Percentiles rank a stretch among this genome's conserved stretches.
Evolutionary conservation across 2,329 filamentous ascomycete species (phyloP).

Genomic region (Ceratocystis eucalypticola): DNA sequence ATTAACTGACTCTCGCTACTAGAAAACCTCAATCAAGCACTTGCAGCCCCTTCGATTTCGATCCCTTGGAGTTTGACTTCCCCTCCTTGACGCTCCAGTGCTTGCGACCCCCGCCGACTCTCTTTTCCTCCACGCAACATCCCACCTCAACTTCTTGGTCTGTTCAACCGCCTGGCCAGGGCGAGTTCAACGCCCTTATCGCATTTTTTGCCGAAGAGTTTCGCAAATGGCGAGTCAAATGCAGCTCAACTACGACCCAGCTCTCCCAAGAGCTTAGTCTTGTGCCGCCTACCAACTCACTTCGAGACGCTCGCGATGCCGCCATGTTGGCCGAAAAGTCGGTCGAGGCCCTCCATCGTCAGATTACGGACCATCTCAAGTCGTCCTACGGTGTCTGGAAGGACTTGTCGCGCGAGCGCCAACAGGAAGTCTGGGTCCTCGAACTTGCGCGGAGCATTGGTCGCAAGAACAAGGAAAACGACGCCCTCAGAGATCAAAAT

Average conservation of each 20-base stretch:
- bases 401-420: slow-evolving; percentile 41
- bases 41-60: slow-evolving; percentile 58
- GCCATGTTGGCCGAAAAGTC: slow-evolving; percentile 36
- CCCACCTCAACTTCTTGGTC: slow-evolving; percentile 70
- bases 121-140: slow-evolving; percentile 71
- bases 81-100: slow-evolving; percentile 72
- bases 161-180: slow-evolving; percentile 56
- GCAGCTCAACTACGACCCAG: slow-evolving; percentile 37
- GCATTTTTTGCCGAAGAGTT: slow-evolving; percentile 55
- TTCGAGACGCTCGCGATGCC: slow-evolving; percentile 33
- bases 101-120: slow-evolving; percentile 63
- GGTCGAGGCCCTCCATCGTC: slow-evolving; percentile 50
- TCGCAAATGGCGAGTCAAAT: slow-evolving; percentile 45
- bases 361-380: slow-evolving; percentile 62
- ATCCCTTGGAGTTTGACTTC: slow-evolving; percentile 74
- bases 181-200: slow-evolving; percentile 60
- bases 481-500: slow-evolving; percentile 38
- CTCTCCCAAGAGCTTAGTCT: slow-evolving; percentile 36
- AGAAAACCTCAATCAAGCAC: slow-evolving; percentile 15
- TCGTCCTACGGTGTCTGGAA: slow-evolving; percentile 68
- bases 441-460: slow-evolving; percentile 48
- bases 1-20: neutral
- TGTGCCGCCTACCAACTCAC: slow-evolving; percentile 31
- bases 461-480: slow-evolving; percentile 41
- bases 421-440: slow-evolving; percentile 46